These are phyloP conservation scores for Murraya koenigii DNA, from an alignment of 345 rosid genomes.

Conservation along the genomic window DNA sequence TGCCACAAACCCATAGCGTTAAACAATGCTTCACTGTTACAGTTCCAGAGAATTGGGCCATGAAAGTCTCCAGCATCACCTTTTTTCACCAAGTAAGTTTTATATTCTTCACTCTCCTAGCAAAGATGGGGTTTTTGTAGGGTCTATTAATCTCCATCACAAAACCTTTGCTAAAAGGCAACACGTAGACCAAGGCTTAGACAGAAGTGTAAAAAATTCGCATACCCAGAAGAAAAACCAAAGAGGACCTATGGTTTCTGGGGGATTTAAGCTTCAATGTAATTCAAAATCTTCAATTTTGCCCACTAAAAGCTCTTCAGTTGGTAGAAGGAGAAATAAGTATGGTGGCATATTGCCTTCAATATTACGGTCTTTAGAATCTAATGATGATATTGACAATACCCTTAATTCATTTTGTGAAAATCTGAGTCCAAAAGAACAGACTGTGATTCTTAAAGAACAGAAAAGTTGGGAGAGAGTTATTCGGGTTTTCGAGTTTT, in stretches of 20 bases:
- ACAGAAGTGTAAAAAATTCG: conserved; percentile 7
- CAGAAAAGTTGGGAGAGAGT: conserved; percentile 58
- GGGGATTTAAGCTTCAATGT: conserved; percentile 51
- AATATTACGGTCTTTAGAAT: conserved; percentile 56
- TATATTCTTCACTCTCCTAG: conserved; percentile 26
- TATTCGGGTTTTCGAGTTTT: conserved; percentile 66
- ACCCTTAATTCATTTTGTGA: conserved; percentile 50
- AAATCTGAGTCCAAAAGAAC: conserved; percentile 69
- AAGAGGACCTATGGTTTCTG: conserved; percentile 30
- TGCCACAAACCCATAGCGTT: conserved; percentile 21
- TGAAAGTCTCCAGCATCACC: conserved; percentile 23
- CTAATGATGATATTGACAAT: conserved; percentile 47
- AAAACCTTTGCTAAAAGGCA: not conserved
- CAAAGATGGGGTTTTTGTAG: conserved; percentile 25
- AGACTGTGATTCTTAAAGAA: conserved; percentile 74
- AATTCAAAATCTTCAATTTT: conserved; percentile 36
- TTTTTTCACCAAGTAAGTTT: conserved; percentile 39
- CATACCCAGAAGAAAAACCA: conserved; percentile 18
- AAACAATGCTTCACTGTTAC: conserved; percentile 33
- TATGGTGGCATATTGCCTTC: conserved; percentile 63
- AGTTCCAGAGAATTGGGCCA: conserved; percentile 35
- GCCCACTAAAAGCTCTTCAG: conserved; percentile 37
- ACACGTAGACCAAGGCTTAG: not conserved
- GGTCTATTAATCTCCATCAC: conserved; percentile 22
- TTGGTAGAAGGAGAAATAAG: conserved; percentile 34